Evolutionary conservation across 1,284 basidiomycete species (phyloP).

Genomic region (Porodaedalea pini): DNA sequence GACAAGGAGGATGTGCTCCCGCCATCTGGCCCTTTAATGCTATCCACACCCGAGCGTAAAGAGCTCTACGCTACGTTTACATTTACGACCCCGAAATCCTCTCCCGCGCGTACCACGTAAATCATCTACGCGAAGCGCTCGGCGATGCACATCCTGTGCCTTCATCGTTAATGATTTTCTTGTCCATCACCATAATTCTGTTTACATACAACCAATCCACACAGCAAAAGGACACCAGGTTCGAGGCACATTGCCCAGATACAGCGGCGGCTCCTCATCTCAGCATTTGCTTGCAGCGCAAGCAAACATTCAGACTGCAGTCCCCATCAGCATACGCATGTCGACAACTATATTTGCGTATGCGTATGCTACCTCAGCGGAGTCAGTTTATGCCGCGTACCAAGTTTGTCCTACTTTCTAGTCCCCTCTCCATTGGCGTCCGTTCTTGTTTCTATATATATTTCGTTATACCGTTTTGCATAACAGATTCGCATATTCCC

Average conservation of each 20-base stretch:
- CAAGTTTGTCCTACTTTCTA: background rate
- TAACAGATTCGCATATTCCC: no score
- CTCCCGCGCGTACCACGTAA: slow-evolving; percentile 5
- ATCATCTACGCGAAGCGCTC: background rate
- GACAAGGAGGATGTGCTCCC: background rate
- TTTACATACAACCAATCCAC: background rate
- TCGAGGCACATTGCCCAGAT: no score
- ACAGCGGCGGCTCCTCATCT: background rate
- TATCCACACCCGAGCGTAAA: slow-evolving; percentile 69
- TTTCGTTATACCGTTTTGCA: background rate
- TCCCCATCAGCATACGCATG: background rate
- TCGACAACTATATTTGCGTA: no score
- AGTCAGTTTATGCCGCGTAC: background rate
- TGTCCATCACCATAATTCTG: background rate
- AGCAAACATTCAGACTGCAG: background rate
- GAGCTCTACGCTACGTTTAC: slow-evolving; percentile 70
- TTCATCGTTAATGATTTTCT: background rate
- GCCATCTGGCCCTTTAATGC: slow-evolving; percentile 33
- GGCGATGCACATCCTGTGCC: background rate
- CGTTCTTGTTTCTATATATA: background rate
- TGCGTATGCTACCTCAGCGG: no score
- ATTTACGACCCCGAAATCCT: slow-evolving; percentile 41
- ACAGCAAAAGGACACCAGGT: no score
- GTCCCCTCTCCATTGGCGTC: background rate
- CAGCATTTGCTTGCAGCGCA: background rate